Conservation (phyloP, 495 filamentous ascomycete species). For the Cudoniella acicularis region DNA sequence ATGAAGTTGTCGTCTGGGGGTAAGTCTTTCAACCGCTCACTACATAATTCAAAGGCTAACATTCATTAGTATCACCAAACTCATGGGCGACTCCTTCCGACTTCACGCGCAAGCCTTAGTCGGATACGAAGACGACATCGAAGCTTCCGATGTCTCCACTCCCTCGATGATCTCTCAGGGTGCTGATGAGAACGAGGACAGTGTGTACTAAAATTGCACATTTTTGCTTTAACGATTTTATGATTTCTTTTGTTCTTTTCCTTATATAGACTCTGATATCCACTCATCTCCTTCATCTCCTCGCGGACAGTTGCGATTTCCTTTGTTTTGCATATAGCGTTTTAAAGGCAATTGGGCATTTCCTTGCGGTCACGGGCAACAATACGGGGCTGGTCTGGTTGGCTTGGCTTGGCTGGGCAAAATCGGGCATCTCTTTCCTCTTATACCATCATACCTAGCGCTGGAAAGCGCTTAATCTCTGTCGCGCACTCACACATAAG, state of each 20-base stretch:
- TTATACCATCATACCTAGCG: constrained; percentile 2
- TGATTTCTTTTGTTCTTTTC: constrained; percentile 23
- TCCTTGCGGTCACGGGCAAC: constrained; percentile 28
- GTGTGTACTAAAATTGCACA: constrained; percentile 46
- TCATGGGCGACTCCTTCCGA: constrained; percentile 98
- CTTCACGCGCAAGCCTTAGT: constrained; percentile 91
- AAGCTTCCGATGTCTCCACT: constrained; percentile 54
- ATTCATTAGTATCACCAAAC: constrained; percentile 81
- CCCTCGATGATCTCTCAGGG: constrained; percentile 60
- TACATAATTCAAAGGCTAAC: constrained; percentile 34
- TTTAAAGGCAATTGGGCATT: constrained; percentile 16
- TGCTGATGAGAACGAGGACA: constrained; percentile 57
- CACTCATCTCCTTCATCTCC: constrained; percentile 21
- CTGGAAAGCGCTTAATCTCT: constrained; percentile 19
- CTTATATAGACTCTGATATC: constrained; percentile 28
- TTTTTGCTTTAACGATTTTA: constrained; percentile 21
- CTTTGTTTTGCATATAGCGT: constrained; percentile 28
- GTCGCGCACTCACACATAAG: constrained; percentile 15
- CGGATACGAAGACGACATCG: constrained; percentile 82
- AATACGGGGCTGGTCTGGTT: constrained; percentile 28
- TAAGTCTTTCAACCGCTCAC: constrained; percentile 42
- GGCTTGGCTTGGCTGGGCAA: constrained; percentile 18
- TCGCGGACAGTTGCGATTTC: constrained; percentile 12
- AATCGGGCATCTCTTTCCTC: constrained; percentile 18
- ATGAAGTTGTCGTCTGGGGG: constrained; percentile 99